Percentiles rank a stretch among this genome's conserved stretches.
These are phyloP conservation scores for Pestalotiopsis sp. DNA, from an alignment of 2,329 filamentous ascomycete species.

Conservation along the genomic window DNA sequence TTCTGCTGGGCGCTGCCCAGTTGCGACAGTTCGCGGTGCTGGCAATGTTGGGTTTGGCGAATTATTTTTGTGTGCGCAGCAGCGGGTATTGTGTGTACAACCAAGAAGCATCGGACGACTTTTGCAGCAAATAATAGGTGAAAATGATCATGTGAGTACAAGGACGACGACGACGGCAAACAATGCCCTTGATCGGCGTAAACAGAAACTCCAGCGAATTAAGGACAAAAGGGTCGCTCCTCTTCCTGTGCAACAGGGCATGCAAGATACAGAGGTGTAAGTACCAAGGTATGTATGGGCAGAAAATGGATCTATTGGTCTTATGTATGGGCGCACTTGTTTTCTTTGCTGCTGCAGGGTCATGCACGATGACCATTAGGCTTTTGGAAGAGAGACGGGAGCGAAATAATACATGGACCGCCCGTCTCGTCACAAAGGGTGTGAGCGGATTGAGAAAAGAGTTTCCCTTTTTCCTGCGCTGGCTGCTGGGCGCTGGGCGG, in stretches of 20 bases:
- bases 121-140: neutral
- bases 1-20: neutral
- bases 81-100: neutral
- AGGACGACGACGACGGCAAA: neutral
- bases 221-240: constrained; percentile 4
- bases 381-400: constrained; percentile 10
- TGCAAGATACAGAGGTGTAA: constrained; percentile 1
- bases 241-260: constrained; percentile 11
- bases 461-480: neutral
- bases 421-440: constrained; percentile 14
- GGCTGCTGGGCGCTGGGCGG: neutral
- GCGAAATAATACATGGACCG: constrained; percentile 1
- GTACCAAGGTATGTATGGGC: neutral
- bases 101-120: neutral
- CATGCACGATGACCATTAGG: constrained; percentile 18
- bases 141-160: neutral
- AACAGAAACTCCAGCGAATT: constrained; percentile 2
- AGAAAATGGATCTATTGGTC: constrained; percentile 17
- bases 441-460: constrained; percentile 10
- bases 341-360: constrained; percentile 16
- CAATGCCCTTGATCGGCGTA: neutral
- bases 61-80: neutral
- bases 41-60: neutral
- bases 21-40: neutral
- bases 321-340: constrained; percentile 16